Percentiles rank a stretch among this genome's conserved stretches.
Conservation (phyloP, 2,329 filamentous ascomycete genomes). For the Rhynchosporium graminicola region DNA sequence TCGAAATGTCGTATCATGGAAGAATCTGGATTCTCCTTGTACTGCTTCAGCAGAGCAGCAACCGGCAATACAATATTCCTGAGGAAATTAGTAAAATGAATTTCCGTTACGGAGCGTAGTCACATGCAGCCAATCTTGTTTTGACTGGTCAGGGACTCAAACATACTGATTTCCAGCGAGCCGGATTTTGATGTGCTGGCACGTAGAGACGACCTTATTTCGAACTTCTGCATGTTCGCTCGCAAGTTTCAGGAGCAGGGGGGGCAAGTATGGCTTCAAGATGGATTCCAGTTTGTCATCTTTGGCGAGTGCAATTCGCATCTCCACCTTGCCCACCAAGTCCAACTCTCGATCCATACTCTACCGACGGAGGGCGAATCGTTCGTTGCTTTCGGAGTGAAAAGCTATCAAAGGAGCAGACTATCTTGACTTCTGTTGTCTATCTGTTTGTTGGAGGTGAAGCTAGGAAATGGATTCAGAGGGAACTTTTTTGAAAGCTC, state of each 20-base stretch:
- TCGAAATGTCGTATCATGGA: slow-evolving; percentile 85
- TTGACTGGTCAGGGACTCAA: not conserved
- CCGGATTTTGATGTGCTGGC: slow-evolving; percentile 69
- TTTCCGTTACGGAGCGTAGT: not conserved
- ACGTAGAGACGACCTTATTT: slow-evolving; percentile 73
- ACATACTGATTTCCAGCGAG: slow-evolving; percentile 42
- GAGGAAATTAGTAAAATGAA: slow-evolving; percentile 18
- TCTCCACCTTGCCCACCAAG: slow-evolving; percentile 82
- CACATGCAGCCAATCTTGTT: not conserved
- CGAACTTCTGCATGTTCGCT: slow-evolving; percentile 80
- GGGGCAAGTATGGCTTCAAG: slow-evolving; percentile 76
- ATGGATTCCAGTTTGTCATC: slow-evolving; percentile 80
- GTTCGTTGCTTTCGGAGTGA: not conserved
- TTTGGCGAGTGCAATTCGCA: slow-evolving; percentile 70
- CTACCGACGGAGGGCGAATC: slow-evolving; percentile 15
- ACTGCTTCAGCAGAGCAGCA: slow-evolving; percentile 80
- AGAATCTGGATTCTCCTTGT: slow-evolving; percentile 71
- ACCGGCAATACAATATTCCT: slow-evolving; percentile 75
- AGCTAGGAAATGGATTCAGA: not conserved
- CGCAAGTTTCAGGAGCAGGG: slow-evolving; percentile 81
- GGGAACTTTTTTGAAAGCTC: not conserved
- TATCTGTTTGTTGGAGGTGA: not conserved
- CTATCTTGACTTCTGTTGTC: not conserved
- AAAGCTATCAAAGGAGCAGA: not conserved
- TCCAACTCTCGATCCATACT: slow-evolving; percentile 61